phyloP scores from a whole-genome alignment of 2,329 filamentous ascomycete species.

The Ophiostoma perfectum region DNA sequence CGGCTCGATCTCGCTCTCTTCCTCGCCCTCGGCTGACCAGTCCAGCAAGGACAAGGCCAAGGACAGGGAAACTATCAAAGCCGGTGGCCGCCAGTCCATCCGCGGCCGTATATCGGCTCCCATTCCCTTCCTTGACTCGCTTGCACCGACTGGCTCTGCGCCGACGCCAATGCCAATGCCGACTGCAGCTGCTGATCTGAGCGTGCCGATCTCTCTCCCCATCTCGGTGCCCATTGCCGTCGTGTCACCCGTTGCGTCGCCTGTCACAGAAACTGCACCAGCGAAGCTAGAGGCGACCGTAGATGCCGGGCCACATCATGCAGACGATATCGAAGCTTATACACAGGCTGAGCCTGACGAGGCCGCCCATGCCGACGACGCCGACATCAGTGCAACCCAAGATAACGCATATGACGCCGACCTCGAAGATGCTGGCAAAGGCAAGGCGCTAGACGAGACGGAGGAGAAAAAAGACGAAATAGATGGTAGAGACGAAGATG shows the following conservation, averaged over 20 bases:
- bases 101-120: constrained; percentile 58
- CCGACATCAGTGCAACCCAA: not conserved
- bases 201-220: not conserved
- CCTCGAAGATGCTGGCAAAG: not conserved
- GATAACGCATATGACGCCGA: not conserved
- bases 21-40: constrained; percentile 34
- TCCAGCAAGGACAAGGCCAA: constrained; percentile 26
- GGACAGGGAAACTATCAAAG: constrained; percentile 14
- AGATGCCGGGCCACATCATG: not conserved
- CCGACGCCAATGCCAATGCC: no score
- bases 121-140: constrained; percentile 48
- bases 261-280: not conserved
- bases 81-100: constrained; percentile 41
- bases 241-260: not conserved
- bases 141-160: constrained; percentile 28
- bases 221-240: not conserved
- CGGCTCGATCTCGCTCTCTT: constrained; percentile 1
- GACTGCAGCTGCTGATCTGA: no score
- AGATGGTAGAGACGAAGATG: not conserved
- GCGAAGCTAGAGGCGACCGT: not conserved
- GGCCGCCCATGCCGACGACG: not conserved
- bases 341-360: not conserved
- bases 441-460: not conserved
- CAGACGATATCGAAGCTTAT: not conserved
- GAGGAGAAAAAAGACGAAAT: not conserved